phyloP scores from a whole-genome alignment of 441 rosid genomes.

The Erodium moschatum region DNA sequence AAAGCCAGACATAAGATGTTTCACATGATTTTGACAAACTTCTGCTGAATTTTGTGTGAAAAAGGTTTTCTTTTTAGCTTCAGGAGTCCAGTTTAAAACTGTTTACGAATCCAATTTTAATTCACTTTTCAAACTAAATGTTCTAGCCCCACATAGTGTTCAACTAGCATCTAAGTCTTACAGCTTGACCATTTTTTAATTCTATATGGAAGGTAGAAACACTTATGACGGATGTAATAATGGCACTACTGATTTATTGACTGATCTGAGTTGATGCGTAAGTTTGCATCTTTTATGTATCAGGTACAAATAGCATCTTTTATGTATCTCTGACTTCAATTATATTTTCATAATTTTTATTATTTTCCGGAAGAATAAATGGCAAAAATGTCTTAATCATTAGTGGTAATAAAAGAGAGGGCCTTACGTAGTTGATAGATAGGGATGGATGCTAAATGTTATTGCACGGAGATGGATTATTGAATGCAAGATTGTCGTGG shows the following conservation, averaged over 20 bases:
- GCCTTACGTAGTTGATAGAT: neutral
- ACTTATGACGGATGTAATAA: neutral
- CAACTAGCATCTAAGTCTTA: neutral
- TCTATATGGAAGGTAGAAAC: slow-evolving; percentile 1
- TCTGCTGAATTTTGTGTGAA: neutral
- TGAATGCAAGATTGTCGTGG: no score
- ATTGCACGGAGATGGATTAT: no score
- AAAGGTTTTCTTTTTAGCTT: neutral
- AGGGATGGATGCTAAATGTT: neutral
- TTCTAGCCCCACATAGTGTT: neutral
- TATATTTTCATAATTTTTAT: neutral
- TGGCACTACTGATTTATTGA: neutral
- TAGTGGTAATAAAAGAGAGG: neutral
- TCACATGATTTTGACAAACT: neutral
- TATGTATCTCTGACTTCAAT: neutral
- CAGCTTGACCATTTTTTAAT: neutral
- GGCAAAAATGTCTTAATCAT: neutral
- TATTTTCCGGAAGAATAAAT: neutral
- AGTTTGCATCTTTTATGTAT: neutral
- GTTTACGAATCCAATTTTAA: neutral
- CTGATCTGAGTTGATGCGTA: neutral
- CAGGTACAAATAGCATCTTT: neutral
- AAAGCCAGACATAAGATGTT: neutral
- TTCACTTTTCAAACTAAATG: neutral
- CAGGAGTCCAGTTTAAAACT: neutral